A percentile compares a stretch with the other conserved stretches of the same genome.
Conservation (phyloP, 75 land plant genomes). For the Cunninghamia lanceolata region DNA sequence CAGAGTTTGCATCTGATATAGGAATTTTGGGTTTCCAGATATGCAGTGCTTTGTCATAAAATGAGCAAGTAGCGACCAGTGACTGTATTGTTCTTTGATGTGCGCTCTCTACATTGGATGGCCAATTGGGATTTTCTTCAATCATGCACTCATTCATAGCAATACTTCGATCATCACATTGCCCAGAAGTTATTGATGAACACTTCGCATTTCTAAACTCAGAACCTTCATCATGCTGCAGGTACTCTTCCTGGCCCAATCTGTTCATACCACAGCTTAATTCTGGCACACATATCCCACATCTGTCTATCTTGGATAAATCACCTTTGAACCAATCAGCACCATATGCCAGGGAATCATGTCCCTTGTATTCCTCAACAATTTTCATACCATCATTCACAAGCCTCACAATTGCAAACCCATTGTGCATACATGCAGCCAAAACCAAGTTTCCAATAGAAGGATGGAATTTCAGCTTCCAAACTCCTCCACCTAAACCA, state of each 20-base stretch:
- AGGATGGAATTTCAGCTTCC: constrained; percentile 94
- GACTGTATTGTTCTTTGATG: background rate
- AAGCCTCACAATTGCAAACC: constrained; percentile 68
- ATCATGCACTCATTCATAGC: background rate
- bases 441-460: constrained; percentile 38
- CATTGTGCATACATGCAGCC: constrained; percentile 99
- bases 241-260: constrained; percentile 8
- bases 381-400: constrained; percentile 26
- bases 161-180: constrained; percentile 4
- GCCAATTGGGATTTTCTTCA: constrained; percentile 2
- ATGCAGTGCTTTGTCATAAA: constrained; percentile 77
- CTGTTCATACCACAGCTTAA: background rate
- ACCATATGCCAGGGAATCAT: constrained; percentile 91
- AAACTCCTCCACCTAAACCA: constrained; percentile 93
- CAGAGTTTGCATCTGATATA: background rate
- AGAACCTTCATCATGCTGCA: background rate
- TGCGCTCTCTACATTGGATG: background rate
- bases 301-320: constrained; percentile 7
- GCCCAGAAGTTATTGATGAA: background rate
- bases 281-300: background rate
- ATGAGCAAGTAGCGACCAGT: constrained; percentile 88
- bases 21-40: constrained; percentile 59
- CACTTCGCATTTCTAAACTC: background rate
- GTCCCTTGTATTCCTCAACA: constrained; percentile 60
- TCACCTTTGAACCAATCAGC: constrained; percentile 81